Conservation (phyloP, 768 basidiomycete species). For the Cystobasidium tubakii region DNA sequence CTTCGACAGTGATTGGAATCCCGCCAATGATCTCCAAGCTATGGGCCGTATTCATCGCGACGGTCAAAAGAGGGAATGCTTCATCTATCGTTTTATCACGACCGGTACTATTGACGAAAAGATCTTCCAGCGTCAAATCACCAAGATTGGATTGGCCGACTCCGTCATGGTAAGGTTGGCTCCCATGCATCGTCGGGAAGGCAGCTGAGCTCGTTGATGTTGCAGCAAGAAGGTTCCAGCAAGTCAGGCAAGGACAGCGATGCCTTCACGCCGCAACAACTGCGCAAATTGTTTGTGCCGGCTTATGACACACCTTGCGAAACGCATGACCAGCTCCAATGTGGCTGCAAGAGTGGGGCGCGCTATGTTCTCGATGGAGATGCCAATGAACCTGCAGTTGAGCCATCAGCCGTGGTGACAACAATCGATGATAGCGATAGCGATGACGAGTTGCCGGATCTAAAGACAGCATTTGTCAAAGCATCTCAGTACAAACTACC, state of each 20-base stretch:
- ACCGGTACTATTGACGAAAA: slow-evolving; percentile 82
- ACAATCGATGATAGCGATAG: not conserved
- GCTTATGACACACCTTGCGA: slow-evolving; percentile 72
- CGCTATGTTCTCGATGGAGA: not conserved
- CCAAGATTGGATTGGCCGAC: slow-evolving; percentile 82
- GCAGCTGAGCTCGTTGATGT: not conserved
- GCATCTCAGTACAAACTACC: slow-evolving; percentile 40
- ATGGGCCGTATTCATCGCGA: slow-evolving; percentile 81
- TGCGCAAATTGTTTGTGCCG: slow-evolving; percentile 87
- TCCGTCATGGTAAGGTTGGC: slow-evolving; percentile 48
- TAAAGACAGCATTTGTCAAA: slow-evolving; percentile 29
- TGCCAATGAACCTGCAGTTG: not conserved
- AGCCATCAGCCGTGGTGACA: not conserved
- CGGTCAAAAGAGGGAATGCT: slow-evolving; percentile 63
- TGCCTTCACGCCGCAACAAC: slow-evolving; percentile 77
- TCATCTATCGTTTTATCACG: slow-evolving; percentile 68
- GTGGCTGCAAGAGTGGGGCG: slow-evolving; percentile 55
- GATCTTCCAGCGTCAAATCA: slow-evolving; percentile 88
- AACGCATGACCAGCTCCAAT: slow-evolving; percentile 86
- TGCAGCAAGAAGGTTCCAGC: slow-evolving; percentile 1
- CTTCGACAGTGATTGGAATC: slow-evolving; percentile 91
- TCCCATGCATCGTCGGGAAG: not conserved
- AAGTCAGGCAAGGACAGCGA: slow-evolving; percentile 60
- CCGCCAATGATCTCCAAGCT: slow-evolving; percentile 86
- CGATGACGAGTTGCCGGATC: slow-evolving; percentile 8